Conservation (phyloP, 2,329 filamentous ascomycete species). For the Magnaporthiopsis incrustans region DNA sequence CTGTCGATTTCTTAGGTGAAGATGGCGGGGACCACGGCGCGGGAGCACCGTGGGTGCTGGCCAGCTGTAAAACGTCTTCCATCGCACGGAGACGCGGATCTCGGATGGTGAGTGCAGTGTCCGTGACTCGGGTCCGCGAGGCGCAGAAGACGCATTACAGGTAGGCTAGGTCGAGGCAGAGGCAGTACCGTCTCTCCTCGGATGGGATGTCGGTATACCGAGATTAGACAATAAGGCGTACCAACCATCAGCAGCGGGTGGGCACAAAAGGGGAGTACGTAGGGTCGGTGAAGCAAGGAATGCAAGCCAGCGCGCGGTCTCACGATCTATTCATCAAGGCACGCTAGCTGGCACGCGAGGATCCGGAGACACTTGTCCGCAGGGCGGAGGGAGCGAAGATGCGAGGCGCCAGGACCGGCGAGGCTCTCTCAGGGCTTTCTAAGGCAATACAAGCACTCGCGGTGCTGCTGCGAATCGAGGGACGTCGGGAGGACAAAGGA, state of each 20-base stretch:
- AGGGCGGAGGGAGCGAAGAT: neutral
- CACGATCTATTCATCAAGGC: neutral
- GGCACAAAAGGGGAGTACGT: neutral
- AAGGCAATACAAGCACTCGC: neutral
- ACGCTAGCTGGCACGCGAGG: neutral
- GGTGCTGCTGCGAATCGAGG: neutral
- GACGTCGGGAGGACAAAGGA: neutral
- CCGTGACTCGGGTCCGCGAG: neutral
- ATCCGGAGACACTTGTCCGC: neutral
- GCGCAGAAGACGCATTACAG: neutral
- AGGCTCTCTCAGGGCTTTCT: neutral
- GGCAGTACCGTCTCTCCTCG: neutral
- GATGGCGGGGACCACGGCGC: neutral
- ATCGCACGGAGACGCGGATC: neutral
- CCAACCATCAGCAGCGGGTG: neutral
- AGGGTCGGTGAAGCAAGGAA: neutral
- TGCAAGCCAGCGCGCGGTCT: neutral
- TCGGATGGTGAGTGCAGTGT: neutral
- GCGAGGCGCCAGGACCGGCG: too few species aligned
- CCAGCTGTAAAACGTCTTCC: neutral
- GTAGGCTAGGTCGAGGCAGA: neutral
- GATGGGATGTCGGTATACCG: neutral
- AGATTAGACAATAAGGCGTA: neutral
- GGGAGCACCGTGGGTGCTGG: neutral
- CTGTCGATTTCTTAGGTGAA: neutral